Base-by-base conservation (phyloP, 768 basidiomycete species). In the Mycena vitilis region DNA sequence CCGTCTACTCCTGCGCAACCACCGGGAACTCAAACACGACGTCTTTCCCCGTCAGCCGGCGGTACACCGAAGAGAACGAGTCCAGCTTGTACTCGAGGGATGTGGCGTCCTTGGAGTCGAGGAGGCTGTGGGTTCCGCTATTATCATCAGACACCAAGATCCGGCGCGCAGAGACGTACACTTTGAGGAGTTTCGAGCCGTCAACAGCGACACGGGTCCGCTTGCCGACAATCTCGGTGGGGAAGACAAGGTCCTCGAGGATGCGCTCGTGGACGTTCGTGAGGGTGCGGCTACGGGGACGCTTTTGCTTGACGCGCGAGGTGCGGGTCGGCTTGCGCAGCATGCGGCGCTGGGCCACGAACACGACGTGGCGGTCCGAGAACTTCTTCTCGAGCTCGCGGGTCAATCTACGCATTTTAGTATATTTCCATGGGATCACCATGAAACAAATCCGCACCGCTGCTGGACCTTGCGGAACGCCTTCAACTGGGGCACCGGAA, bases 351-450 rank as follows among this genome's bases (percentile, higher is more conserved):
- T 99, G 98, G 63, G 94, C 98, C 80, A 99, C 90, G 81, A 99
- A 99, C 66, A 99, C 95, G 80, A 99, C 95, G 84, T 99, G 96
- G 80, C 96, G 91, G 85, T 99, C 98, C 53, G 98, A 95, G 86
- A 99, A 98, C 85, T 99, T 99, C 90, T 99, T 99, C 90, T 99
- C 98, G 77, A 99, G 89, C 81, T 99, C 97, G 62, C 97, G 92
- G 69, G 97, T 98, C 79, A 99, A 92, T 81, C 97, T 99, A 53
- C 16, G 36, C 5, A 30, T 3, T 30, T 30, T 30, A 30, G 30
- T 30, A 30, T 30, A 30, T 30, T 30, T 30, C 30, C 30, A 30
- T 30, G 30, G 30, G 30, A 2, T 30, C 30, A 30, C 30, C 2
- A 30, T 30, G 30, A 30, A 30, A 30, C 30, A 5, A 30, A 30